Base-by-base conservation (phyloP, 768 basidiomycete species). In the Suillus decipiens region DNA sequence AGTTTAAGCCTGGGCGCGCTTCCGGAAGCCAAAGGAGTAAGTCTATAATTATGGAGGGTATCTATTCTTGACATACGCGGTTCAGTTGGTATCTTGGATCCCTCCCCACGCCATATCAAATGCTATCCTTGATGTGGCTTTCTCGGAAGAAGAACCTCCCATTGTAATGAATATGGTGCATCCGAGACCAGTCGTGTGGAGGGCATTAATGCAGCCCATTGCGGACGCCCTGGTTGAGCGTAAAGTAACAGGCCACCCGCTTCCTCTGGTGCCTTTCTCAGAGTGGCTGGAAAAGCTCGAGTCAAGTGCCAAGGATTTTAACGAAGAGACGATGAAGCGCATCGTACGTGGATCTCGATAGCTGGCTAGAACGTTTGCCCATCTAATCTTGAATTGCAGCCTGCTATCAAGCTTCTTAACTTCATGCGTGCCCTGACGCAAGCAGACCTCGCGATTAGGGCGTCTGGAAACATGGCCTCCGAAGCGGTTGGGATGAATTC, bases 371-470 rank as follows among this genome's bases (percentile, higher is more conserved):
- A 31, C 14, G 4, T 2, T 31, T 17, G 17, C 48, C 28, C 22
- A 28, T 12, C 17, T 22, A 24, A 19, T 34, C 14, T 48, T 45
- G 8, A 34, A 34, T 45, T 56, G 15, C 48, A 75, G 72, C 73
- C 74, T 41, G 73, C 73, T 24, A 69, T 74, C 54, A 75, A 75
- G 48, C 68, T 75, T 15, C 45, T 73, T 17, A 66, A 69, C 6
- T 73, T 73, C 60, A 73, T 70, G 68, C 67, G 68, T 19, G 31
- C 34, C 37, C 50, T 70, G 10, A 64, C 68, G 15, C 48, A 31
- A 8, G 66, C 64, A n/a, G 73, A 74, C n/a, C n/a, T 34, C 17
- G 42, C 17, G 42, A 60, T 48, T 22, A 41, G 59, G 43, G 59
- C 28, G 17, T 47, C 43, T 15, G 59, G 59, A n/a, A 9, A 34